Evolutionary conservation across 2,329 filamentous ascomycete species (phyloP).

Genomic region (Diaporthe citriasiana): DNA sequence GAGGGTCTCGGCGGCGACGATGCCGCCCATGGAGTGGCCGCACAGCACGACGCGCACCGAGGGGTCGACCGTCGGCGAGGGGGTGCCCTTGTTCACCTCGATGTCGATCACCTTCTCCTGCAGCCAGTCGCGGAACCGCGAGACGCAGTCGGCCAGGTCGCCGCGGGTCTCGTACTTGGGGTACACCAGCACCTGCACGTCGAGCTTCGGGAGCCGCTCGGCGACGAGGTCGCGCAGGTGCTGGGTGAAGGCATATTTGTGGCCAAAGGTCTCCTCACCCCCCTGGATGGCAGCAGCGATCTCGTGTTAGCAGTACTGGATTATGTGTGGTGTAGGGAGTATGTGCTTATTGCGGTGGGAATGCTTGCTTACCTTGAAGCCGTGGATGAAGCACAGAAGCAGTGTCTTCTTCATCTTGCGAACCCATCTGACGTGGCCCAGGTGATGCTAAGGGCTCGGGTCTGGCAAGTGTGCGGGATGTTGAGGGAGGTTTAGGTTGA

Average conservation of each 20-base stretch:
- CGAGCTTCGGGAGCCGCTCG: constrained; percentile 76
- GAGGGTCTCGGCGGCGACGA: constrained; percentile 91
- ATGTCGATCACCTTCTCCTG: constrained; percentile 94
- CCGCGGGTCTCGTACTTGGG: constrained; percentile 87
- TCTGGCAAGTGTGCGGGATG: neutral
- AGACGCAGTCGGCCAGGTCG: constrained; percentile 79
- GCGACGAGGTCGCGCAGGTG: constrained; percentile 76
- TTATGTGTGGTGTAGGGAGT: neutral
- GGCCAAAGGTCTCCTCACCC: constrained; percentile 82
- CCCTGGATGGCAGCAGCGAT: constrained; percentile 62
- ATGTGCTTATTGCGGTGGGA: neutral
- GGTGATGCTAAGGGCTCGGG: constrained; percentile 9
- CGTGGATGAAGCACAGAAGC: constrained; percentile 87
- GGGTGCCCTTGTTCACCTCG: constrained; percentile 84
- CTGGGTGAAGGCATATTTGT: constrained; percentile 75
- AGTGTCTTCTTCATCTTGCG: constrained; percentile 81
- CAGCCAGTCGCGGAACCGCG: constrained; percentile 84
- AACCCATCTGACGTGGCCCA: constrained; percentile 48
- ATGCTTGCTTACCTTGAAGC: constrained; percentile 78
- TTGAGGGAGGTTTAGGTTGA: constrained; percentile 1
- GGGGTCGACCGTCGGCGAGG: constrained; percentile 88
- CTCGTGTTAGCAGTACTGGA: constrained; percentile 29
- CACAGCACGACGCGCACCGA: constrained; percentile 86
- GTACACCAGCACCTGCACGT: constrained; percentile 79
- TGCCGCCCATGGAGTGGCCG: constrained; percentile 93